A percentile compares a stretch with the other conserved stretches of the same genome.
Conservation (phyloP, 331 rosid species). For the Acacia concinna region DNA sequence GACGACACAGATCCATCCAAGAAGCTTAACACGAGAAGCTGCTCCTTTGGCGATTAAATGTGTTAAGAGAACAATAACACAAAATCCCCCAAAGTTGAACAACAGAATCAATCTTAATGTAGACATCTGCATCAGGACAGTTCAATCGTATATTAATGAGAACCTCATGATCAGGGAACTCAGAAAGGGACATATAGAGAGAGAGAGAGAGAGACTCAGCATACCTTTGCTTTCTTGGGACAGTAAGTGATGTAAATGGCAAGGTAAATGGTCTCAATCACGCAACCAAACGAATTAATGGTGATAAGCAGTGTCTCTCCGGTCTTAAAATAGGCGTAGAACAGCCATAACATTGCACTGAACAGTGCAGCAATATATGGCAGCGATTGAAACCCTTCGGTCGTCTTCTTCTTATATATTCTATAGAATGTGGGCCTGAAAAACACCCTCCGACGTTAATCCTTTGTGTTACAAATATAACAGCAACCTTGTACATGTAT, state of each 20-base stretch:
- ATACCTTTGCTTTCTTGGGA: slow-evolving; percentile 68
- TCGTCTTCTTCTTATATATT: slow-evolving; percentile 48
- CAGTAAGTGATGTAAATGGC: slow-evolving; percentile 65
- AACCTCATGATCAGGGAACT: not conserved
- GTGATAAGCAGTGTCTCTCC: slow-evolving; percentile 74
- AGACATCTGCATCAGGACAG: slow-evolving; percentile 42
- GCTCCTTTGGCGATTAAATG: slow-evolving; percentile 59
- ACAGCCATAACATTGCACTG: slow-evolving; percentile 86
- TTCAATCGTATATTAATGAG: slow-evolving; percentile 16
- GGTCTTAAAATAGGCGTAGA: slow-evolving; percentile 70
- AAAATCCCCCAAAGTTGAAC: slow-evolving; percentile 72
- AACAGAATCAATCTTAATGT: slow-evolving; percentile 69
- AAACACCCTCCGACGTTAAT: not conserved
- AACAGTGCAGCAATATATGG: slow-evolving; percentile 82
- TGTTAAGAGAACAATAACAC: slow-evolving; percentile 59
- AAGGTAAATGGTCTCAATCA: slow-evolving; percentile 82
- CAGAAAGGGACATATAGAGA: not conserved
- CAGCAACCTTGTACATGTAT: not conserved
- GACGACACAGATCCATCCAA: slow-evolving; percentile 85
- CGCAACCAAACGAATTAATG: slow-evolving; percentile 72
- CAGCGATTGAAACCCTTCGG: slow-evolving; percentile 46
- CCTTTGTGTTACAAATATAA: not conserved
- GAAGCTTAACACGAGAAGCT: slow-evolving; percentile 49
- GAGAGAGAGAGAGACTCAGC: not conserved
- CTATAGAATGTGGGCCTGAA: slow-evolving; percentile 43